phyloP scores from a whole-genome alignment of 345 rosid species.

The Gossypium ekmanianum region DNA sequence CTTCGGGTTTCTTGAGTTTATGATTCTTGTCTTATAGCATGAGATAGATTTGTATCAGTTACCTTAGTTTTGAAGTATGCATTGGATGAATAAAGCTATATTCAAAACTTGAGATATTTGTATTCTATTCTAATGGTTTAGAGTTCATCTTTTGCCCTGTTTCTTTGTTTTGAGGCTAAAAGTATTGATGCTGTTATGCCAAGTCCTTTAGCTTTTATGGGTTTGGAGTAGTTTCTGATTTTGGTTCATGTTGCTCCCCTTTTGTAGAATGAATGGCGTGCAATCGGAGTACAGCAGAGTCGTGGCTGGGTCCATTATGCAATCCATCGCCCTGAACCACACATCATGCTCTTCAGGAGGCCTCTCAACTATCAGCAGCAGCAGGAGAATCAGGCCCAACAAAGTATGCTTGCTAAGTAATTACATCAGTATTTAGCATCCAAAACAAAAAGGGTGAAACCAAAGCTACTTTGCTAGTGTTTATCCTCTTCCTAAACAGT shows the following conservation, averaged over 20 bases:
- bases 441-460: conserved; percentile 7
- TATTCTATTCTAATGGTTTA: background rate
- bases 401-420: conserved; percentile 50
- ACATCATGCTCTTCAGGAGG: conserved; percentile 95
- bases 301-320: conserved; percentile 99
- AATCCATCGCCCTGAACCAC: conserved; percentile 95
- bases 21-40: no score
- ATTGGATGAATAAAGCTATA: background rate
- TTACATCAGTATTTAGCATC: background rate
- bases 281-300: conserved; percentile 93
- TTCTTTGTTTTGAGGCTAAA: background rate
- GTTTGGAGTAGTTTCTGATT: background rate
- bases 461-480: background rate
- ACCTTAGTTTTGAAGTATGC: background rate
- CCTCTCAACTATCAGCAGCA: conserved; percentile 82
- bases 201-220: background rate
- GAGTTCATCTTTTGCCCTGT: background rate
- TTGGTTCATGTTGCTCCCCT: background rate
- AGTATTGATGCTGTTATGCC: background rate
- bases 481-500: background rate
- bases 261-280: conserved; percentile 86
- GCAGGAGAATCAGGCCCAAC: conserved; percentile 69
- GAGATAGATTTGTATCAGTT: background rate
- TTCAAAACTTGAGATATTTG: background rate
- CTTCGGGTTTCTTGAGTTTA: background rate